Conservation (phyloP, 768 basidiomycete species). For the Macrocybe gigantea region DNA sequence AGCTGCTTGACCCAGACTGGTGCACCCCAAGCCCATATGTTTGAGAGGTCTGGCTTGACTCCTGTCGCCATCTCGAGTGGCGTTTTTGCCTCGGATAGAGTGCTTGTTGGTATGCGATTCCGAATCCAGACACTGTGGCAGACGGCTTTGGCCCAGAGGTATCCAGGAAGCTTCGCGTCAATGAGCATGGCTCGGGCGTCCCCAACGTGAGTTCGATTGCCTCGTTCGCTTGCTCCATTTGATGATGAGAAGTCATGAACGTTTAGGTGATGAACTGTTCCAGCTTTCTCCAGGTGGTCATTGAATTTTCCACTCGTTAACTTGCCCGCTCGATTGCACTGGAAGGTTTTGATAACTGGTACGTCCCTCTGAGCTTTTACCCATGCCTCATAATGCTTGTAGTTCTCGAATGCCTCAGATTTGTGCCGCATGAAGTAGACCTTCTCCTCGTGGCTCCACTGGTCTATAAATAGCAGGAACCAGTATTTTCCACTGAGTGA, state of each 20-base stretch:
- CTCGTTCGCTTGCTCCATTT: slow-evolving; percentile 23
- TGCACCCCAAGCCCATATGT: neutral
- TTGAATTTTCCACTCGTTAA: slow-evolving; percentile 18
- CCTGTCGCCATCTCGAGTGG: slow-evolving; percentile 14
- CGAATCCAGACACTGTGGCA: slow-evolving; percentile 13
- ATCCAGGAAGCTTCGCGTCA: slow-evolving; percentile 13
- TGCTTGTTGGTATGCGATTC: slow-evolving; percentile 17
- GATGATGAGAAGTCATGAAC: slow-evolving; percentile 26
- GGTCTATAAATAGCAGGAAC: slow-evolving; percentile 31
- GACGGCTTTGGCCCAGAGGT: slow-evolving; percentile 18
- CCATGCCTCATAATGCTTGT: slow-evolving; percentile 7
- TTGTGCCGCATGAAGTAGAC: slow-evolving; percentile 15
- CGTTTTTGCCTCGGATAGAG: slow-evolving; percentile 12
- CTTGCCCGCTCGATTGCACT: slow-evolving; percentile 26
- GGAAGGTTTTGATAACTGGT: slow-evolving; percentile 14
- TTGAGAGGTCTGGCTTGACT: slow-evolving; percentile 19
- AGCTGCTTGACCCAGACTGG: too few species aligned
- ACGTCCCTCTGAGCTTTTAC: slow-evolving; percentile 14
- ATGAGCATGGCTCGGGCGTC: slow-evolving; percentile 15
- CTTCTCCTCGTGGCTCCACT: slow-evolving; percentile 19
- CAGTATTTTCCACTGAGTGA: slow-evolving; percentile 21
- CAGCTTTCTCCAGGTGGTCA: slow-evolving; percentile 14
- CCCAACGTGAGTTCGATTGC: slow-evolving; percentile 17
- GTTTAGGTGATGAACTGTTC: slow-evolving; percentile 24
- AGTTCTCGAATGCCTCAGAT: slow-evolving; percentile 10